phyloP scores from a whole-genome alignment of 345 rosid species.

The Psidium friedrichsthalianum region DNA sequence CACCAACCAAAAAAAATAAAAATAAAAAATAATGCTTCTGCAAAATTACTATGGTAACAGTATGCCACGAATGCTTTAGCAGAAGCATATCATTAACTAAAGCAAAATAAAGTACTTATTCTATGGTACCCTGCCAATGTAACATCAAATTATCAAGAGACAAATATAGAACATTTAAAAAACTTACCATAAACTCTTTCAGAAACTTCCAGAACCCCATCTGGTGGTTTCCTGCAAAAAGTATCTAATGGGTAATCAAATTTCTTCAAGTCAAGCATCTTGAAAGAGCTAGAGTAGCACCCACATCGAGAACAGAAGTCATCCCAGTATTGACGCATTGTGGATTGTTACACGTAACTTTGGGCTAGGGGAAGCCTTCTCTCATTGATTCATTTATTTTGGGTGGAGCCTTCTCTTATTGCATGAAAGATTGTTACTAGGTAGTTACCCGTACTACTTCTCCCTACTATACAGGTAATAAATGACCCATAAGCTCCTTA shows the following conservation, averaged over 20 bases:
- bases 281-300: background rate
- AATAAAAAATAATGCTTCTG: too few relatives aligned
- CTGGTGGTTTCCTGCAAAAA: slow-evolving; percentile 72
- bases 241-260: slow-evolving; percentile 42
- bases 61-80: too few relatives aligned
- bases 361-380: background rate
- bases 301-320: background rate
- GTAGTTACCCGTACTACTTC: background rate
- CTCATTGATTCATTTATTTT: background rate
- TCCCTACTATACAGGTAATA: background rate
- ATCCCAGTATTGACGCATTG: background rate
- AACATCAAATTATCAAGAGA: background rate
- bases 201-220: slow-evolving; percentile 76
- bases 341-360: background rate
- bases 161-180: background rate
- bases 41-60: too few relatives aligned
- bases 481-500: too few relatives aligned
- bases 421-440: background rate
- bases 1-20: too few relatives aligned
- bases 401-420: background rate
- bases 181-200: slow-evolving; percentile 68
- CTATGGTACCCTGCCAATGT: background rate
- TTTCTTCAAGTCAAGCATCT: background rate
- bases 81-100: background rate
- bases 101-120: background rate